Base-by-base conservation (phyloP, 768 basidiomycete species). In the Lactifluus subvellereus region DNA sequence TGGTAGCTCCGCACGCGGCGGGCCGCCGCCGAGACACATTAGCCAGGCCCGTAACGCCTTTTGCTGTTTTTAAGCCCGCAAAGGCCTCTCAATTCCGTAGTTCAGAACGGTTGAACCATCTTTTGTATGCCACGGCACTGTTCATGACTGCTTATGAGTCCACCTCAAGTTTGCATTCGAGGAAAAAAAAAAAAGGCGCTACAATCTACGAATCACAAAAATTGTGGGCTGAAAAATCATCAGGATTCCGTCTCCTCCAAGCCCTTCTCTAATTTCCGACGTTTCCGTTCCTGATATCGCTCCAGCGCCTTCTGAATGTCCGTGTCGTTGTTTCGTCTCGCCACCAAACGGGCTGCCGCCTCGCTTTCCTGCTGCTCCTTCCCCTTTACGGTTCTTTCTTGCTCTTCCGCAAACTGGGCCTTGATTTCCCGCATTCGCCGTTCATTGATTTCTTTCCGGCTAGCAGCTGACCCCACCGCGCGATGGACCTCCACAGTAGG, bases 391-490 rank as follows among this genome's bases (percentile, higher is more conserved):
- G 83, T 68, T 64, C 87, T 82, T 65, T 82, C 80, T 57, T 81
- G 77, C 71, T 96, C 91, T 67, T 84, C 87, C 56, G 83, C 82
- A 78, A 97, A 76, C 74, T 98, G 94, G 57, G 79, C 76, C 64
- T 83, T 82, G 30, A 98, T 83, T 72, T 97, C 88, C 60, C 82
- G 79, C 20, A 82, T 78, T 69, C 96, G 83, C 60, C 97, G 82
- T 70, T 91, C 89, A 63, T 91, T 87, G 57, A 95, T 89, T 74
- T 96, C 94, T 68, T 76, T 80, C 68, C 84, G 80, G 70, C 81
- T 87, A 0, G 95, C 91, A 30, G 93, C 90, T 16, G 82, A 80
- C 3, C 95, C 95, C 11, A 86, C 91, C 2, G 93, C 92, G n/a
- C 85, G 83, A 71, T 93, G 87, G 3, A 75, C 71, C 58, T 83